These are phyloP conservation scores for Monosporascus cannonballus DNA, from an alignment of 2,329 filamentous ascomycete species.

Conservation along the genomic window DNA sequence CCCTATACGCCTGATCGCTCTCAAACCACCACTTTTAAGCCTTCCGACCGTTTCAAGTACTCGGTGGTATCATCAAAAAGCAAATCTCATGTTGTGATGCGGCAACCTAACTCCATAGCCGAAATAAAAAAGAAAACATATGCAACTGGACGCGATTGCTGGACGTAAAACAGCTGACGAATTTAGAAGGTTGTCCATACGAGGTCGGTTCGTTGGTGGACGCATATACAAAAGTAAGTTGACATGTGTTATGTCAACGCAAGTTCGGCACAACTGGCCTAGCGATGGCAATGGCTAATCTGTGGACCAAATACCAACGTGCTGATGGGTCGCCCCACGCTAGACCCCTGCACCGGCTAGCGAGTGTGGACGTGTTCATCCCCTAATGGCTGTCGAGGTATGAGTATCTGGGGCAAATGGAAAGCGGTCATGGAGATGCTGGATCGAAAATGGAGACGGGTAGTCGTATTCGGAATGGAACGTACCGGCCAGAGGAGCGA, in stretches of 20 bases:
- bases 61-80: conserved; percentile 8
- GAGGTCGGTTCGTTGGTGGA: background rate
- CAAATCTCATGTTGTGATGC: background rate
- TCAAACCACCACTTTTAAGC: background rate
- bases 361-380: conserved; percentile 18
- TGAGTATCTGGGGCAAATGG: conserved; percentile 44
- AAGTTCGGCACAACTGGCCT: too few relatives aligned
- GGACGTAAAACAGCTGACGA: background rate
- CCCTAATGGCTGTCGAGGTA: conserved; percentile 42
- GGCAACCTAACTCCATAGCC: background rate
- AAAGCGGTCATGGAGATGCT: conserved; percentile 41
- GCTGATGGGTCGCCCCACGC: background rate
- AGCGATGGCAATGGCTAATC: too few relatives aligned
- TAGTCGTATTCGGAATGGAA: conserved; percentile 13
- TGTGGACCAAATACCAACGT: too few relatives aligned
- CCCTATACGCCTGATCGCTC: conserved; percentile 1
- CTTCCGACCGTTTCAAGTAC: conserved; percentile 8
- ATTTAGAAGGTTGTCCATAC: background rate
- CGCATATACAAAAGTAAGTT: background rate
- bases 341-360: background rate
- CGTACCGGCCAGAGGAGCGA: conserved; percentile 40
- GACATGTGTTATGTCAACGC: too few relatives aligned
- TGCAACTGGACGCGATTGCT: background rate
- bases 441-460: conserved; percentile 23
- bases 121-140: background rate